A percentile compares a stretch with the other conserved stretches of the same genome.
These are phyloP conservation scores for Cichorium intybus DNA, from an alignment of 140 eudicot genomes.

Conservation along the genomic window DNA sequence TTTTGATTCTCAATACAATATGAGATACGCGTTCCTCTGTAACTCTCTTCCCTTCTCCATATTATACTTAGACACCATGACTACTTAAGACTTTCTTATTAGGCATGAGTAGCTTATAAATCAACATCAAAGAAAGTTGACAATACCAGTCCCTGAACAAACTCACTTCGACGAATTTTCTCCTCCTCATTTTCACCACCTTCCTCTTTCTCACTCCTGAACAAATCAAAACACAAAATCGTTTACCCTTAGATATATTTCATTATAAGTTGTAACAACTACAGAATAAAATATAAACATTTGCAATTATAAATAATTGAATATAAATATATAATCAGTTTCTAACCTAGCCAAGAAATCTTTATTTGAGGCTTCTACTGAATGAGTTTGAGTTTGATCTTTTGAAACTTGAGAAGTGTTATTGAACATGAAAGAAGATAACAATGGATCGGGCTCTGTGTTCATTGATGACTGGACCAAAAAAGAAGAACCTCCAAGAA, in stretches of 20 bases:
- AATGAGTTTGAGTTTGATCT: slow-evolving; percentile 36
- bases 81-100: too few species aligned
- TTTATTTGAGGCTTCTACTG: slow-evolving; percentile 34
- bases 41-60: slow-evolving; percentile 23
- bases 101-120: slow-evolving; percentile 35
- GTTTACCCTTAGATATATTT: too few species aligned
- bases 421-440: slow-evolving; percentile 68
- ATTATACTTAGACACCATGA: too few species aligned
- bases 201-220: slow-evolving; percentile 31
- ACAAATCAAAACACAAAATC: neutral
- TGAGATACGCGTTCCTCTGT: slow-evolving; percentile 23
- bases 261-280: too few species aligned
- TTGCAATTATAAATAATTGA: neutral
- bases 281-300: too few species aligned
- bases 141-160: slow-evolving; percentile 74
- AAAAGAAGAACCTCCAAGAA: slow-evolving; percentile 63
- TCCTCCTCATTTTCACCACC: slow-evolving; percentile 74
- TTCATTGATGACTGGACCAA: slow-evolving; percentile 31
- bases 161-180: slow-evolving; percentile 63
- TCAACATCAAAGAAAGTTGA: slow-evolving; percentile 65
- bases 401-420: slow-evolving; percentile 35
- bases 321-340: too few species aligned
- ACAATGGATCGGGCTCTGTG: slow-evolving; percentile 71
- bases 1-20: slow-evolving; percentile 16
- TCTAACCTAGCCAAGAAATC: slow-evolving; percentile 55